Evolutionary conservation across 2,329 filamentous ascomycete genomes (phyloP).

Genomic region (Pezicula carpinea): DNA sequence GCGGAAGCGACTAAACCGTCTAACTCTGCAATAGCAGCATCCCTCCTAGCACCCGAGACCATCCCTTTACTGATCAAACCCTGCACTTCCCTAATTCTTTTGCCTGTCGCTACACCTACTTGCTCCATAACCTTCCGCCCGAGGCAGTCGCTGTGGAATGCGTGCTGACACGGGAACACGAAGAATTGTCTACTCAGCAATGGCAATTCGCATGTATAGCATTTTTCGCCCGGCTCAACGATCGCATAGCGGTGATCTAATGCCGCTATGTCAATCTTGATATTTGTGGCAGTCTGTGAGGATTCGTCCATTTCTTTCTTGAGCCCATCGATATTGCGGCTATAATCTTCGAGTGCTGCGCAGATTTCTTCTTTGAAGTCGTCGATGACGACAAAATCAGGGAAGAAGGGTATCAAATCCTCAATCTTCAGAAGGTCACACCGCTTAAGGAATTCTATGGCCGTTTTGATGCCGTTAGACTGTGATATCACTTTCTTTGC

Average conservation of each 20-base stretch:
- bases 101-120: slow-evolving; percentile 68
- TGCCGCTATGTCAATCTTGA: slow-evolving; percentile 81
- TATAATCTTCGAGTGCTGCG: slow-evolving; percentile 87
- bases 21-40: slow-evolving; percentile 80
- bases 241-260: slow-evolving; percentile 91
- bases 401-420: slow-evolving; percentile 96
- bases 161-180: slow-evolving; percentile 96
- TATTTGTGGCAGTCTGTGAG: slow-evolving; percentile 81
- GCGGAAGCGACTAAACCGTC: slow-evolving; percentile 87
- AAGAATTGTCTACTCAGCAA: slow-evolving; percentile 91
- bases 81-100: slow-evolving; percentile 81
- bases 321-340: slow-evolving; percentile 79
- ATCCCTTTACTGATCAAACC: slow-evolving; percentile 74
- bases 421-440: slow-evolving; percentile 93
- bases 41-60: slow-evolving; percentile 65
- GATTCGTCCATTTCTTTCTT: slow-evolving; percentile 96
- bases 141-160: slow-evolving; percentile 93
- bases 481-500: slow-evolving; percentile 90
- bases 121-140: slow-evolving; percentile 81
- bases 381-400: slow-evolving; percentile 96
- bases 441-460: slow-evolving; percentile 87
- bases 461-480: slow-evolving; percentile 81
- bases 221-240: slow-evolving; percentile 92
- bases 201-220: slow-evolving; percentile 82
- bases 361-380: slow-evolving; percentile 99